Conservation (phyloP, 805 yeast species). For the Tetrapisispora nanseiensis region DNA sequence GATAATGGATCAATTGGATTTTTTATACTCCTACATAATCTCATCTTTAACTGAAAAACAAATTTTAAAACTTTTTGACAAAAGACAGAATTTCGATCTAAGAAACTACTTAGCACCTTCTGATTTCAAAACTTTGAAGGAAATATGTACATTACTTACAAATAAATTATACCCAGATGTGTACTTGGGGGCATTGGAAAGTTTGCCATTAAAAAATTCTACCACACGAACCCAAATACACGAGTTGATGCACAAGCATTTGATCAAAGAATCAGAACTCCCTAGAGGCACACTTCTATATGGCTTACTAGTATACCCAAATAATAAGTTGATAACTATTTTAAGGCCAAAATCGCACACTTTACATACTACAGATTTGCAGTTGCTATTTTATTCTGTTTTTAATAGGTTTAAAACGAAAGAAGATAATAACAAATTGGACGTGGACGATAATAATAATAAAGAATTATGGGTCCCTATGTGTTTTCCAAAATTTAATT, state of each 20-base stretch:
- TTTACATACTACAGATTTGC: conserved; percentile 72
- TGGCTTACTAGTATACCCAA: conserved; percentile 59
- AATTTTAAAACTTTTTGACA: conserved; percentile 54
- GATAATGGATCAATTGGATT: conserved; percentile 53
- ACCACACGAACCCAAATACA: conserved; percentile 46
- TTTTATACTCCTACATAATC: conserved; percentile 67
- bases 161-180: conserved; percentile 47
- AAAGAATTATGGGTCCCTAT: conserved; percentile 91
- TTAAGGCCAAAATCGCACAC: conserved; percentile 71
- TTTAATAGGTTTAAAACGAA: conserved; percentile 33
- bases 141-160: conserved; percentile 46
- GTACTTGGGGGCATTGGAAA: conserved; percentile 55
- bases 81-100: conserved; percentile 72
- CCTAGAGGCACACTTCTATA: conserved; percentile 54
- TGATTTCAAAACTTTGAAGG: conserved; percentile 62
- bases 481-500: conserved; percentile 83
- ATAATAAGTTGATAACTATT: conserved; percentile 55
- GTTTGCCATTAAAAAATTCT: conserved; percentile 48
- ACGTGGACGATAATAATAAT: conserved; percentile 21
- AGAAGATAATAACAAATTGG: neutral
- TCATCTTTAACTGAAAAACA: conserved; percentile 77
- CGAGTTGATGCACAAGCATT: conserved; percentile 15
- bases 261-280: conserved; percentile 16
- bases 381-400: conserved; percentile 61
- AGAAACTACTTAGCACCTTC: conserved; percentile 65